phyloP scores from a whole-genome alignment of 116 monocot genomes.

The Phalaenopsis hybrid region DNA sequence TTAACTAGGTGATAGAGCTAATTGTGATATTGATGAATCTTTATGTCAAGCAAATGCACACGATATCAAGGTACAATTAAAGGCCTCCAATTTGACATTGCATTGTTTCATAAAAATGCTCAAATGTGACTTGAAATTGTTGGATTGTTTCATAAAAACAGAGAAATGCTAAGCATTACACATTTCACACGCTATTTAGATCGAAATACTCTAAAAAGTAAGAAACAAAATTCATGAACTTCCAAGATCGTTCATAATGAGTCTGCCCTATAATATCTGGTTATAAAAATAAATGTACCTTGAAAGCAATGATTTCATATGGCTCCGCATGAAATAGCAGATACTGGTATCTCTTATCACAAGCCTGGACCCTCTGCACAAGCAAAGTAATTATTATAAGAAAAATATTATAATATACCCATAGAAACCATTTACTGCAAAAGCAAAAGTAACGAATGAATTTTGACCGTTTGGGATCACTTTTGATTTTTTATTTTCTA shows the following conservation, averaged over 20 bases:
- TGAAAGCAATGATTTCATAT: conserved; percentile 83
- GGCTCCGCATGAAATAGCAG: conserved; percentile 89
- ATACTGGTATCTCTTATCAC: conserved; percentile 88
- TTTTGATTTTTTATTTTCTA: too few relatives aligned
- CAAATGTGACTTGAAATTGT: too few relatives aligned
- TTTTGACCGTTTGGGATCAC: neutral
- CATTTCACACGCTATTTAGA: neutral
- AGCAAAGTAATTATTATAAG: conserved; percentile 4
- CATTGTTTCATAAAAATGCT: neutral
- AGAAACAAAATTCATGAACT: neutral
- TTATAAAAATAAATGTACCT: conserved; percentile 37
- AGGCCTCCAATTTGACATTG: neutral
- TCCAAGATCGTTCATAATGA: neutral
- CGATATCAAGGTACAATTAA: neutral
- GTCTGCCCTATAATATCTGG: neutral
- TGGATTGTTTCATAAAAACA: neutral
- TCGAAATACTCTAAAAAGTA: neutral
- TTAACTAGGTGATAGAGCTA: neutral
- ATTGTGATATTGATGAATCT: neutral
- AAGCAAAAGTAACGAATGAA: neutral
- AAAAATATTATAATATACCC: neutral
- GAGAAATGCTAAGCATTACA: neutral
- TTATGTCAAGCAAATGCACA: neutral
- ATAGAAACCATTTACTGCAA: neutral
- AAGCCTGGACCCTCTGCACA: conserved; percentile 72